phyloP scores from a whole-genome alignment of 768 basidiomycete genomes.

The Tulasnella calospora region DNA sequence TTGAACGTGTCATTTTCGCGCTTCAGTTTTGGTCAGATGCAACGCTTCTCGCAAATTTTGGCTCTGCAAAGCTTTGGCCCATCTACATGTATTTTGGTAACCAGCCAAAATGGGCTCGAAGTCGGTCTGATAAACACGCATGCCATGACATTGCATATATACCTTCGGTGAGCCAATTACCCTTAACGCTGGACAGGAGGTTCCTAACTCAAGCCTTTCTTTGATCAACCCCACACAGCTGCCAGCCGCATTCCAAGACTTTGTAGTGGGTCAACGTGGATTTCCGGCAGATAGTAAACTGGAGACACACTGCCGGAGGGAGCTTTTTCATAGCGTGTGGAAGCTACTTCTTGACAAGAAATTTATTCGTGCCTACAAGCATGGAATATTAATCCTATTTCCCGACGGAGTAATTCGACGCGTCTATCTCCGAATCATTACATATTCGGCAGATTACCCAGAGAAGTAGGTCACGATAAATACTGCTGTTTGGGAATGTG shows the following conservation, averaged over 20 bases:
- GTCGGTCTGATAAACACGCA: neutral
- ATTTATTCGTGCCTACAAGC: conserved; percentile 23
- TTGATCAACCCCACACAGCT: neutral
- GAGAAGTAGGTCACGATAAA: conserved; percentile 35
- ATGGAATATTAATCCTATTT: conserved; percentile 23
- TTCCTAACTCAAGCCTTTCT: neutral
- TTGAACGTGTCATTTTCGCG: conserved; percentile 5
- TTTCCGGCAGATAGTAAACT: neutral
- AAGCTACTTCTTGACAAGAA: conserved; percentile 17
- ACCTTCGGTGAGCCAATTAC: neutral
- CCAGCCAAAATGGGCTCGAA: conserved; percentile 16
- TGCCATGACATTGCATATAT: conserved; percentile 23
- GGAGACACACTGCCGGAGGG: conserved; percentile 15
- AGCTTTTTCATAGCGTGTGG: conserved; percentile 27
- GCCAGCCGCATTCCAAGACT: conserved; percentile 16
- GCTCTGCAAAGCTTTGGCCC: conserved; percentile 24
- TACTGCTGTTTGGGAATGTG: neutral
- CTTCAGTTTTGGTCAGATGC: conserved; percentile 26
- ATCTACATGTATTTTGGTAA: conserved; percentile 25
- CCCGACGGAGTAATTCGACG: conserved; percentile 24
- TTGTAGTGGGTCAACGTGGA: neutral
- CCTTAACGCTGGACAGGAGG: neutral
- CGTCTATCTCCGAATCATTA: conserved; percentile 35
- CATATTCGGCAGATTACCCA: conserved; percentile 40
- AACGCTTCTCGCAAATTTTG: conserved; percentile 25